These are phyloP conservation scores for Brassica hybrid DNA, from an alignment of 441 rosid species.

Conservation along the genomic window DNA sequence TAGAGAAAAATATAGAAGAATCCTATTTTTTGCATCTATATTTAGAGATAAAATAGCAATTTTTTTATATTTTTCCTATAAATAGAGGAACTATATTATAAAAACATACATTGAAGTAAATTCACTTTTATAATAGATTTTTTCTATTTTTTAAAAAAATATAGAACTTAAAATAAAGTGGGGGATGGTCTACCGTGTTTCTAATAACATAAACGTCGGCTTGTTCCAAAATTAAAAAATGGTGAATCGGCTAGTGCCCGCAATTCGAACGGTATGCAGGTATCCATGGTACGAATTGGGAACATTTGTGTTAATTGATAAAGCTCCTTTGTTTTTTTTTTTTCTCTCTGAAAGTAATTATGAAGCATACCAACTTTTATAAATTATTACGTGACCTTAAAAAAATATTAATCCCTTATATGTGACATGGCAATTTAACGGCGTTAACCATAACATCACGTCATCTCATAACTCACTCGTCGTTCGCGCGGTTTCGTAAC, in stretches of 20 bases:
- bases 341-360: slow-evolving; percentile 25
- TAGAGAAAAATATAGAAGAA: no score
- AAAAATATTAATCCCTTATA: not conserved
- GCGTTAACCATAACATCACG: slow-evolving; percentile 34
- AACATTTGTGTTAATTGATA: slow-evolving; percentile 40
- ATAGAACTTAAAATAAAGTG: no score
- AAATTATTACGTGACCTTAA: slow-evolving; percentile 15
- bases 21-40: no score
- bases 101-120: no score
- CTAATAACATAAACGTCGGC: no score
- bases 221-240: no score
- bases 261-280: slow-evolving; percentile 41
- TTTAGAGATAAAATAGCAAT: no score
- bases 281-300: slow-evolving; percentile 39
- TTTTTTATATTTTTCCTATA: no score
- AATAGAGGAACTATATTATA: no score
- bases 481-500: slow-evolving; percentile 27
- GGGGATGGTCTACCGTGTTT: no score
- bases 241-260: slow-evolving; percentile 23
- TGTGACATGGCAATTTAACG: slow-evolving; percentile 34
- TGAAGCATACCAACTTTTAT: slow-evolving; percentile 28
- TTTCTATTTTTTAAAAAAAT: no score
- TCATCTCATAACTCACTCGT: slow-evolving; percentile 20
- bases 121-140: no score
- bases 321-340: slow-evolving; percentile 15